Percentiles rank a stretch among this genome's conserved stretches.
Evolutionary conservation across 2,329 filamentous ascomycete genomes (phyloP).

Genomic region (Pseudogymnoascus sp.): DNA sequence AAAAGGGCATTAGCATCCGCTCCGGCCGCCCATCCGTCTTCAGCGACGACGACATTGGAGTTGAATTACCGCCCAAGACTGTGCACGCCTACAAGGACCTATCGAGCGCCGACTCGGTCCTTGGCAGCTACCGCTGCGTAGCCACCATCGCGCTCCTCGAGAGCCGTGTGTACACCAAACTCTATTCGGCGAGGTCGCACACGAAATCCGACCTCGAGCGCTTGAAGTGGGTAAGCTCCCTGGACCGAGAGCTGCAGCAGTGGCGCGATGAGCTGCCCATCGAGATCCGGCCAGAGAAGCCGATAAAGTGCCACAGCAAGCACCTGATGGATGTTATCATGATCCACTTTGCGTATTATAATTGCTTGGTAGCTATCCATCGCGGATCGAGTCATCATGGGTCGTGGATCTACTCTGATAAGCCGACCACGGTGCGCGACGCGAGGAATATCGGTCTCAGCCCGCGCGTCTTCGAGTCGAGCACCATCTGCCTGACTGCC

Average conservation of each 20-base stretch:
- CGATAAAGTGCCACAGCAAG: conserved; percentile 15
- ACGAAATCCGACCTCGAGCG: conserved; percentile 20
- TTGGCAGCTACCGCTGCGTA: conserved; percentile 7
- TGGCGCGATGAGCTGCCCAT: conserved; percentile 21
- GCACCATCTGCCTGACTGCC: neutral
- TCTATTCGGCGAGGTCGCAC: conserved; percentile 22
- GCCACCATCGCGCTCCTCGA: conserved; percentile 18
- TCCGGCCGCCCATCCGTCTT: conserved; percentile 21
- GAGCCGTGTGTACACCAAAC: conserved; percentile 19
- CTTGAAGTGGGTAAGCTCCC: conserved; percentile 16
- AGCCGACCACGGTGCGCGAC: neutral
- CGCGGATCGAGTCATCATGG: conserved; percentile 18
- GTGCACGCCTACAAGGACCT: conserved; percentile 15
- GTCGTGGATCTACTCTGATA: conserved; percentile 10
- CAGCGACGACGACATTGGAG: conserved; percentile 22
- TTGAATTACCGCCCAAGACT: conserved; percentile 19
- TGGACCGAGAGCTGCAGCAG: conserved; percentile 21
- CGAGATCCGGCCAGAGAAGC: conserved; percentile 21
- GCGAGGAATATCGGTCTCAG: neutral
- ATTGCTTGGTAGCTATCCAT: conserved; percentile 19
- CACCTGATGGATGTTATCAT: conserved; percentile 18
- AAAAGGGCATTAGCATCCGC: conserved; percentile 16
- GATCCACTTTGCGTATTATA: conserved; percentile 22
- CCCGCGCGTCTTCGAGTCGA: neutral
- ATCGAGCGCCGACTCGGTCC: neutral